Evolutionary conservation across 192 early-diverging fungal species (phyloP).

Genomic region (Backusella luteola): DNA sequence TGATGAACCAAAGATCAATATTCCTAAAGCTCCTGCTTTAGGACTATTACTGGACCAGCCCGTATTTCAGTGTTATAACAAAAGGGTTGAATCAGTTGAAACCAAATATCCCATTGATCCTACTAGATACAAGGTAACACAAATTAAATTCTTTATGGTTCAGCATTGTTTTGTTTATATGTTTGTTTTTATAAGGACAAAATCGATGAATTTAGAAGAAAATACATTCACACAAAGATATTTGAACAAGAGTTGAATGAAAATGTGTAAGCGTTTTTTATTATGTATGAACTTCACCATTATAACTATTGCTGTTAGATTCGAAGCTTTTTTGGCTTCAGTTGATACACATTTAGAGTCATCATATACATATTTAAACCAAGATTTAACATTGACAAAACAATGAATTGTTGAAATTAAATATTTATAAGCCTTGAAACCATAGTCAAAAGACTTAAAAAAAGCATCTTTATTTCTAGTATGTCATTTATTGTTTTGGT

Average conservation of each 20-base stretch:
- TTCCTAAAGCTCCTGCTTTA: slow-evolving; percentile 94
- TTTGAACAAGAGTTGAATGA: slow-evolving; percentile 71
- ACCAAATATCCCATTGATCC: slow-evolving; percentile 49
- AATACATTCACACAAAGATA: slow-evolving; percentile 84
- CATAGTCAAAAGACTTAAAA: neutral
- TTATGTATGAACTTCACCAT: neutral
- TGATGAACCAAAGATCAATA: slow-evolving; percentile 74
- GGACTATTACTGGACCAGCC: slow-evolving; percentile 83
- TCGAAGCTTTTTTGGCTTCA: slow-evolving; percentile 22
- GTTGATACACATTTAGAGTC: slow-evolving; percentile 7
- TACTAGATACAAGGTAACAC: slow-evolving; percentile 48
- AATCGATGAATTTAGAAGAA: slow-evolving; percentile 85
- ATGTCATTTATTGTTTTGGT: neutral
- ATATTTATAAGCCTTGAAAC: neutral
- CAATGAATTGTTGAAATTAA: neutral
- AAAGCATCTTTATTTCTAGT: neutral
- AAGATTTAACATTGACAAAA: neutral
- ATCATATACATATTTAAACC: slow-evolving; percentile 1
- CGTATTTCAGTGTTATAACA: slow-evolving; percentile 71
- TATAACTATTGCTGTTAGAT: slow-evolving; percentile 8
- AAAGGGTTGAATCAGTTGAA: slow-evolving; percentile 36
- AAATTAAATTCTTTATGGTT: neutral
- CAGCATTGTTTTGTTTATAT: neutral
- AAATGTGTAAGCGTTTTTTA: slow-evolving; percentile 44
- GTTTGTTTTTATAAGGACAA: slow-evolving; percentile 40